phyloP scores from a whole-genome alignment of 139 green algal species.

The Volvox africanus region DNA sequence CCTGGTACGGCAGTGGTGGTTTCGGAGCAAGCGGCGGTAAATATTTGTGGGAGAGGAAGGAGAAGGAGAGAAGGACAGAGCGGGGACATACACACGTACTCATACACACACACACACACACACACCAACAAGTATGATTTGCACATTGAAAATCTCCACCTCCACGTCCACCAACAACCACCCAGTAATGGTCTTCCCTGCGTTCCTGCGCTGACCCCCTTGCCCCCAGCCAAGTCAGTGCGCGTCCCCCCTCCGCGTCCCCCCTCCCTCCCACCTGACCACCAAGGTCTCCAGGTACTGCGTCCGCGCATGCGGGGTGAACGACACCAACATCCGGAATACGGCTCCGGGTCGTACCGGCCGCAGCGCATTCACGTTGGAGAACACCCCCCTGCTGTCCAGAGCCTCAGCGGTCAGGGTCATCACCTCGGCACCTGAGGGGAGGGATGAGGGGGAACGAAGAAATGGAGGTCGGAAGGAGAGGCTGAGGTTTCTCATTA shows the following conservation, averaged over 20 bases:
- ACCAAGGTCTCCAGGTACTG: conserved; percentile 59
- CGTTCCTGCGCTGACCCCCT: too few relatives aligned
- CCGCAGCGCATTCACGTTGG: conserved; percentile 63
- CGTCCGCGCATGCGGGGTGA: conserved; percentile 56
- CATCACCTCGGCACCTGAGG: conserved; percentile 11
- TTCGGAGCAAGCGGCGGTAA: background rate
- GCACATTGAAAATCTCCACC: too few relatives aligned
- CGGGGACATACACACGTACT: background rate
- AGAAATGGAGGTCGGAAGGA: background rate
- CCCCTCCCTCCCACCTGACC: conserved; percentile 43
- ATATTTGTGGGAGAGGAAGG: background rate
- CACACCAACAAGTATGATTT: too few relatives aligned
- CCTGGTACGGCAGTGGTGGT: conserved; percentile 14
- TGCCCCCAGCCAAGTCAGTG: too few relatives aligned
- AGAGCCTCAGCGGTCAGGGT: conserved; percentile 55
- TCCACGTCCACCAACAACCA: too few relatives aligned
- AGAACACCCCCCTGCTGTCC: conserved; percentile 61
- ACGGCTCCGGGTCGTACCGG: conserved; percentile 43
- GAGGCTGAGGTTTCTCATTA: background rate
- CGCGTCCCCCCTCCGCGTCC: too few relatives aligned
- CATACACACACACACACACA: too few relatives aligned
- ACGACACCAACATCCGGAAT: conserved; percentile 59
- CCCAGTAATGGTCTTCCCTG: too few relatives aligned
- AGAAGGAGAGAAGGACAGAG: background rate
- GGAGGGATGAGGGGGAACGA: background rate